Conservation (phyloP, 116 monocot species). For the Phalaenopsis hybrid region DNA sequence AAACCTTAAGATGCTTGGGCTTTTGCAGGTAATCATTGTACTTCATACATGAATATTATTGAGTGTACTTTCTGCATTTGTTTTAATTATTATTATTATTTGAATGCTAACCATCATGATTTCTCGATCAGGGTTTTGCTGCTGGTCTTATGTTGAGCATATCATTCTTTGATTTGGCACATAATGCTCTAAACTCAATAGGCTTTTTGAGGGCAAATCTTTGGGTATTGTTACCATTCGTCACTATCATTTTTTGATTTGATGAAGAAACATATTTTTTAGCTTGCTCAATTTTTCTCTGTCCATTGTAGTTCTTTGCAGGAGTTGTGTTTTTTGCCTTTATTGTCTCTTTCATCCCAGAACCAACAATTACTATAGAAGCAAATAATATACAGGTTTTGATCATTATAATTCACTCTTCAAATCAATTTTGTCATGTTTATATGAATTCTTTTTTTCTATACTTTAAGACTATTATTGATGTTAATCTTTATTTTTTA, state of each 20-base stretch:
- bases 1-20: constrained; percentile 87
- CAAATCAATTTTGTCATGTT: not conserved
- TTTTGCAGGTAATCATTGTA: constrained; percentile 68
- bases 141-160: constrained; percentile 98
- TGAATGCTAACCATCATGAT: not conserved
- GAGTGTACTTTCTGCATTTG: not conserved
- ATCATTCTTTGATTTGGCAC: constrained; percentile 92
- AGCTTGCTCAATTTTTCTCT: constrained; percentile 5
- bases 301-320: constrained; percentile 63
- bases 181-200: constrained; percentile 92
- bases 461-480: not conserved
- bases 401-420: not conserved
- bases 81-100: not conserved
- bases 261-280: not conserved
- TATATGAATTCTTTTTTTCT: not conserved
- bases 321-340: constrained; percentile 78
- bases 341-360: constrained; percentile 80
- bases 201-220: constrained; percentile 95
- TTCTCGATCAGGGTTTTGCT: constrained; percentile 79
- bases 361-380: constrained; percentile 55
- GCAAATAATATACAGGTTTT: constrained; percentile 33
- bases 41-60: not conserved
- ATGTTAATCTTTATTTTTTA: constrained; percentile 6
- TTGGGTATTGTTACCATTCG: constrained; percentile 52
- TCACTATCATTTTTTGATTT: not conserved